Evolutionary conservation across 139 green algal genomes (phyloP).

Genomic region (Dunaliella primolecta): DNA sequence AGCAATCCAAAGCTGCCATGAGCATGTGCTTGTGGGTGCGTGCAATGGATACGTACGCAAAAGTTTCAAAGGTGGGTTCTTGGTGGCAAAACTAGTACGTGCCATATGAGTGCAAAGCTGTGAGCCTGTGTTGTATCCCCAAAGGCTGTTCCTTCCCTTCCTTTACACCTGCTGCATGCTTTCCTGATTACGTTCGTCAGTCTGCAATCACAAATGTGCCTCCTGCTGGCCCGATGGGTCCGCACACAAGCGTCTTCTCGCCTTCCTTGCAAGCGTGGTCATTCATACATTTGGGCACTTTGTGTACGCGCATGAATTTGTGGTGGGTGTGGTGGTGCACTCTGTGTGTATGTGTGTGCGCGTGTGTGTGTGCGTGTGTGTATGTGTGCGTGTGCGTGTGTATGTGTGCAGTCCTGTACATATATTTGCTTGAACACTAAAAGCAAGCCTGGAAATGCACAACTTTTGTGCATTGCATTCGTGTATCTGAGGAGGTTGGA

Average conservation of each 20-base stretch:
- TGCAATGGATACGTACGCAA: conserved; percentile 81
- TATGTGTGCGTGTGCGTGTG: conserved; percentile 5
- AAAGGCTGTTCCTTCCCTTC: not conserved
- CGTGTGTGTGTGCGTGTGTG: conserved; percentile 8
- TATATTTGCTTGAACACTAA: no score
- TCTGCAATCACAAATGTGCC: no score
- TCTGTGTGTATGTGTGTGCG: not conserved
- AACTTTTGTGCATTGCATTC: no score
- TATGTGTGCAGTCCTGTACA: not conserved
- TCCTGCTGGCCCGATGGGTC: no score
- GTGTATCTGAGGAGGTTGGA: no score
- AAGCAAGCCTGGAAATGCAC: no score
- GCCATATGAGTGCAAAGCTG: not conserved
- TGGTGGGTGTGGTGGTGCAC: not conserved
- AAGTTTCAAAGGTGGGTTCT: conserved; percentile 31
- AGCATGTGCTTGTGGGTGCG: conserved; percentile 79
- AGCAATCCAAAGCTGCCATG: conserved; percentile 71
- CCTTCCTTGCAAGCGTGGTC: no score
- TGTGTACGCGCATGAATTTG: no score
- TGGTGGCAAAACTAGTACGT: not conserved
- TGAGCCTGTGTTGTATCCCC: not conserved
- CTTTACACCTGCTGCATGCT: not conserved
- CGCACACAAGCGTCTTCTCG: no score
- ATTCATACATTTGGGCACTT: no score
- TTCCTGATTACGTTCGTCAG: not conserved